Base-by-base conservation (phyloP, 192 early-diverging fungal species). In the Spizellomyces punctatus region DNA sequence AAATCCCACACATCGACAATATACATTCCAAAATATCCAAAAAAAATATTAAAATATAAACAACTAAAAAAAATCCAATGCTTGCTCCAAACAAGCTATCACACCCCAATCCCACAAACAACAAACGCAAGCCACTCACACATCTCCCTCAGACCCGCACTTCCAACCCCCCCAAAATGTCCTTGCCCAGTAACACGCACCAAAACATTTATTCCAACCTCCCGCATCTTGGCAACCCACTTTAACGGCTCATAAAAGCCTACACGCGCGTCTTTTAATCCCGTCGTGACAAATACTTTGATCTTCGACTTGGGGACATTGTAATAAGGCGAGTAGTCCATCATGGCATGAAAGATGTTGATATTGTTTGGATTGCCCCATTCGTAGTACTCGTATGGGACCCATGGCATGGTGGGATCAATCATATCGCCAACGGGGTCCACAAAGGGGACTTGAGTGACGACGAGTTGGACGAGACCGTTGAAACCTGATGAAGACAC, bases 221-320 rank as follows among this genome's bases (percentile, higher is more conserved):
- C 75, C 79, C 90, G 81, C 46, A 96, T 59, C 10, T 90, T 82
- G 8, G 95, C 92, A 43, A 95, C 89, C 78, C 85, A 97, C 72
- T 97, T 96, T n/a, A 92, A 70, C 1, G 93, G 91, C 67, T 97
- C 93, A 78, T 89, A 94, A 48, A 86, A 90, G 22, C 85, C 81
- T 4, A 97, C 95, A 0, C 95, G 79, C 63, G 88, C 86, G 72
- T 97, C 95, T 47, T 84, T 83, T 47, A 93, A 81, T 6, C 94
- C 94, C 27, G 84, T 91, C 6, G 71, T 71, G 6, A 81, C 70
- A 54, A 67, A 76, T 0, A 74, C 7, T 4, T 41, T 45, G 6
- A 8, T 6, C 6, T n/a, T 7, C 21, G 19, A 17, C 7, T 7
- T 14, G 5, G 69, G 54, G 36, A 82, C 73, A 59, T 75, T 76